Base-by-base conservation (phyloP, 164 flowering plant species). In the Vitis riparia region DNA sequence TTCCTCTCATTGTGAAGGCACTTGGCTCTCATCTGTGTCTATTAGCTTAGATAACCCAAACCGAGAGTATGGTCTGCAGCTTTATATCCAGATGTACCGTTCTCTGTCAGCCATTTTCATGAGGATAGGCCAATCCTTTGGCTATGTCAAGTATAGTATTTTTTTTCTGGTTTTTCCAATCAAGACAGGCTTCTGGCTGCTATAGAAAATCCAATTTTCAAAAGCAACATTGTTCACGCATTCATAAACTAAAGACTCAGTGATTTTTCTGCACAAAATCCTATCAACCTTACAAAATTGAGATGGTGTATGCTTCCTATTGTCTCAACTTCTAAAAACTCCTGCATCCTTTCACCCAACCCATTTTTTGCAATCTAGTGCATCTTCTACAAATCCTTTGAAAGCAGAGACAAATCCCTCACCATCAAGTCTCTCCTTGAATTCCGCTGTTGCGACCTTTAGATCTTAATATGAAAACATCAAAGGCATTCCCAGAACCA, bases 1-100 rank as follows among this genome's bases (percentile, higher is more conserved):
- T 23, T 23, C 27, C 27, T 23, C 27, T 23, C 27, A 23, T 23
- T 23, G 27, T 23, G 27, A 62, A 11, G n/a, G 62, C 7, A 56
- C 70, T 67, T 67, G 70, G 62, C 70, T 57, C 60, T 66, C 69
- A 37, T 55, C 69, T 55, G 60, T 55, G 23, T 32, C 69, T 12
- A 66, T 53, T 15, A 66, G 60, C 51, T 11, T 66, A 2, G 70
- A 67, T 44, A 67, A 57, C 27, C 27, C 27, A 23, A 23, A 23
- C 27, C 27, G 27, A 23, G 27, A 23, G 27, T 23, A 23, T 23
- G 27, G 27, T 23, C 27, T 23, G 27, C 1, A 23, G 27, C 27
- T 23, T 23, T 23, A 23, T 23, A 23, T 37, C 62, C 62, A 59
- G 62, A 59, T 59, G 62, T 2, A 16, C 62, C 10, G 29, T 59